phyloP scores from a whole-genome alignment of 2,329 filamentous ascomycete genomes.

The Stachybotrys chartarum region DNA sequence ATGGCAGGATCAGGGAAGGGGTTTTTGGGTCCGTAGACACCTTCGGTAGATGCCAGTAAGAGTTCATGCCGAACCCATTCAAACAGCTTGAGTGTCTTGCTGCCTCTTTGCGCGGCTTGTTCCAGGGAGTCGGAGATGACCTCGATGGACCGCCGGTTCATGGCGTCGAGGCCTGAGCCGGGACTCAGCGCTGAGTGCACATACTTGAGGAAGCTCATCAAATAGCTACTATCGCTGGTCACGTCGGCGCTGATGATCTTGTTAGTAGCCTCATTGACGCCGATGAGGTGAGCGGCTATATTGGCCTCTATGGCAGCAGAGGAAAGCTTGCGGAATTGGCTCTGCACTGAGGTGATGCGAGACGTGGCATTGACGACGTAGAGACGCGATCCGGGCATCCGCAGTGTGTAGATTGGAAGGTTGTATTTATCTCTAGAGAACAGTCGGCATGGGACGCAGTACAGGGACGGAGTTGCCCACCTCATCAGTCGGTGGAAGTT shows the following conservation, averaged over 20 bases:
- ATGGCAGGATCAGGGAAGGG: not conserved
- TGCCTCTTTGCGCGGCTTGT: not conserved
- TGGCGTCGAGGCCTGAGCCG: not conserved
- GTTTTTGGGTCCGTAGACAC: not conserved
- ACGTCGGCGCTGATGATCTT: not conserved
- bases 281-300: not conserved
- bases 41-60: not conserved
- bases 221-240: not conserved
- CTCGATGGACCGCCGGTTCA: not conserved
- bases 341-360: not conserved
- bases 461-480: not conserved
- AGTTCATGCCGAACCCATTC: not conserved
- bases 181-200: not conserved
- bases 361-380: not conserved
- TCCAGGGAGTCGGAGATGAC: not conserved
- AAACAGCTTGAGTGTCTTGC: not conserved
- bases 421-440: not conserved
- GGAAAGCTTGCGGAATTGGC: not conserved
- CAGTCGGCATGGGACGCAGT: not conserved
- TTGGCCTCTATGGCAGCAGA: not conserved
- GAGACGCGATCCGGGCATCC: not conserved
- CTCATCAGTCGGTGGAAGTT: not conserved
- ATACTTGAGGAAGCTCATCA: not conserved
- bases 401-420: not conserved
- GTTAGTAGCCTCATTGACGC: not conserved